phyloP scores from a whole-genome alignment of 2,329 filamentous ascomycete species.

The Arthrobotrys musiformis region DNA sequence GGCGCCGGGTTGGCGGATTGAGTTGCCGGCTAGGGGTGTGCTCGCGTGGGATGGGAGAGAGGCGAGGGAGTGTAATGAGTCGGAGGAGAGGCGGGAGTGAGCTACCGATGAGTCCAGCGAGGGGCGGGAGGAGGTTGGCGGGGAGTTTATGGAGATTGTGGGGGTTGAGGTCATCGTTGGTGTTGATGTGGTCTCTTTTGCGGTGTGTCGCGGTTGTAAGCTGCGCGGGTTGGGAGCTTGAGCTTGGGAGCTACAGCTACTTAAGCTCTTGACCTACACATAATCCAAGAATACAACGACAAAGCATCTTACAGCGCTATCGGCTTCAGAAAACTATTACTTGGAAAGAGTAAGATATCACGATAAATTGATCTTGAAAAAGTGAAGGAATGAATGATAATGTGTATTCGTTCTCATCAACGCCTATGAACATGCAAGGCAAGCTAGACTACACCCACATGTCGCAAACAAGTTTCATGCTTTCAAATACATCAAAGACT shows the following conservation, averaged over 20 bases:
- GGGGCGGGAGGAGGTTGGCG: slow-evolving; percentile 49
- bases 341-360: not conserved
- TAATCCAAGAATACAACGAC: too few relatives aligned
- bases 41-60: slow-evolving; percentile 40
- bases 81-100: slow-evolving; percentile 61
- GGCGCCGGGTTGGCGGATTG: slow-evolving; percentile 56
- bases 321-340: too few relatives aligned
- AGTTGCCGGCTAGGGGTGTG: slow-evolving; percentile 64
- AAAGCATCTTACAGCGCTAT: too few relatives aligned
- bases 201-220: too few relatives aligned
- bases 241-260: not conserved
- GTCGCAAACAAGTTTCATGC: slow-evolving; percentile 5
- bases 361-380: too few relatives aligned
- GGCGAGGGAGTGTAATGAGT: slow-evolving; percentile 50
- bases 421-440: slow-evolving; percentile 22
- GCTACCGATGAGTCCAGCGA: slow-evolving; percentile 51
- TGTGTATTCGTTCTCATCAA: not conserved
- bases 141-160: slow-evolving; percentile 53
- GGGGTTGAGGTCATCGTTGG: slow-evolving; percentile 47
- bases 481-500: not conserved
- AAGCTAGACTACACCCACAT: not conserved
- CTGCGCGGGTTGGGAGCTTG: not conserved
- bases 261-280: too few relatives aligned
- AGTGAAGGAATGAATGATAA: not conserved
- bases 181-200: not conserved